Evolutionary conservation across 108 stramenopile genomes (phyloP).

Genomic region (Skeletonema grethae): DNA sequence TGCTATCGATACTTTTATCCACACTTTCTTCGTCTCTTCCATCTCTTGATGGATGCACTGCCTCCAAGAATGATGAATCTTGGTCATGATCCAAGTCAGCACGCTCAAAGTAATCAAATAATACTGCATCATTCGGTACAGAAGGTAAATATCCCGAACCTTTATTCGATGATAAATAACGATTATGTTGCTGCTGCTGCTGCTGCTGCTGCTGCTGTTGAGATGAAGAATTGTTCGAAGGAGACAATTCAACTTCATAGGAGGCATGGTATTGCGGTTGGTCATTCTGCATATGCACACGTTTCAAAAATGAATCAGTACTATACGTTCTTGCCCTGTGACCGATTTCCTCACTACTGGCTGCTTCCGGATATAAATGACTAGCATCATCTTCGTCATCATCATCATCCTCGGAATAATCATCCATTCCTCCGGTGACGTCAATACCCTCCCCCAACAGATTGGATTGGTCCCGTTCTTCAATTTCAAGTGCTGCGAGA

Average conservation of each 20-base stretch:
- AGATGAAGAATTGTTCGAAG: not conserved
- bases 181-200: not conserved
- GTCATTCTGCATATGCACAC: constrained; percentile 12
- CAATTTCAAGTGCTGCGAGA: constrained; percentile 33
- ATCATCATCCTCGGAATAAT: constrained; percentile 46
- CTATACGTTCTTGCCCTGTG: not conserved
- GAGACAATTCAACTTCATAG: not conserved
- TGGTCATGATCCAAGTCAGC: not conserved
- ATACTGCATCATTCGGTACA: constrained; percentile 8
- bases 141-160: constrained; percentile 9
- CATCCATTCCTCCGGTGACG: constrained; percentile 21
- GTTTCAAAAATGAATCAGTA: constrained; percentile 4
- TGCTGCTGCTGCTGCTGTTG: not conserved
- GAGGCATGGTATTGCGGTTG: constrained; percentile 1
- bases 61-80: not conserved
- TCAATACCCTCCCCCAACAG: constrained; percentile 20
- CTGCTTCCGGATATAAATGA: not conserved
- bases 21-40: not conserved
- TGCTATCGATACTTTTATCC: not conserved
- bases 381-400: constrained; percentile 7
- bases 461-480: constrained; percentile 19
- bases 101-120: not conserved
- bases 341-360: too few relatives aligned
- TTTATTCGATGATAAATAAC: not conserved
- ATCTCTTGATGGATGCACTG: not conserved